phyloP scores from a whole-genome alignment of 192 early-diverging fungal species.

The Chytriomyces sp. region DNA sequence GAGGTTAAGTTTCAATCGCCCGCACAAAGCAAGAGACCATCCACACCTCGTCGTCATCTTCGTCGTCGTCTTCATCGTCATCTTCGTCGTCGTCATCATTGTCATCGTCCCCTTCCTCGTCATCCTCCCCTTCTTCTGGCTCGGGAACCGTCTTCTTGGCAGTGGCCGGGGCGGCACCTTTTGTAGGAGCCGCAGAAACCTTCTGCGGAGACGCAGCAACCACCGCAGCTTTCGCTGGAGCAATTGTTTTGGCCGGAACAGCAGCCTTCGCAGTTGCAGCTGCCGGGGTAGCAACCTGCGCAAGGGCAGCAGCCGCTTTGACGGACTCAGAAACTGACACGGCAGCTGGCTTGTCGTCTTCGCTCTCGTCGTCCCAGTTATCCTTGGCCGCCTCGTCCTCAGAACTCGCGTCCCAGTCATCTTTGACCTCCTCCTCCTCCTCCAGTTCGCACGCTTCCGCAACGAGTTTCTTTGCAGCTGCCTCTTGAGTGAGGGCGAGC shows the following conservation, averaged over 20 bases:
- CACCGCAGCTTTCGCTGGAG: conserved; percentile 14
- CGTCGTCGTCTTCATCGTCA: conserved; percentile 32
- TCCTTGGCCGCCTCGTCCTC: conserved; percentile 69
- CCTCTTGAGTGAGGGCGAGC: conserved; percentile 14
- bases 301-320: neutral
- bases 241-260: neutral
- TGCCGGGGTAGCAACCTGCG: neutral
- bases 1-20: too few species aligned
- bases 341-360: conserved; percentile 37
- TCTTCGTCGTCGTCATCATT: conserved; percentile 34
- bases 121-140: conserved; percentile 35
- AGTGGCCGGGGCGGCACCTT: too few species aligned
- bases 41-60: conserved; percentile 20
- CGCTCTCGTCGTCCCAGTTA: conserved; percentile 50
- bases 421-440: conserved; percentile 59
- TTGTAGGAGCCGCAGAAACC: neutral
- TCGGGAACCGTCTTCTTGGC: conserved; percentile 9
- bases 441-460: too few species aligned
- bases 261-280: conserved; percentile 12
- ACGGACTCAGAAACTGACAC: neutral
- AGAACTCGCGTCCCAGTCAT: conserved; percentile 53
- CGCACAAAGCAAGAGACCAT: neutral
- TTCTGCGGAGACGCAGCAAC: neutral
- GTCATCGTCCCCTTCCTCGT: conserved; percentile 27
- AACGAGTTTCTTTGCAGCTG: conserved; percentile 25